Base-by-base conservation (phyloP, 2,329 filamentous ascomycete species). In the Exophiala alcalophila region DNA sequence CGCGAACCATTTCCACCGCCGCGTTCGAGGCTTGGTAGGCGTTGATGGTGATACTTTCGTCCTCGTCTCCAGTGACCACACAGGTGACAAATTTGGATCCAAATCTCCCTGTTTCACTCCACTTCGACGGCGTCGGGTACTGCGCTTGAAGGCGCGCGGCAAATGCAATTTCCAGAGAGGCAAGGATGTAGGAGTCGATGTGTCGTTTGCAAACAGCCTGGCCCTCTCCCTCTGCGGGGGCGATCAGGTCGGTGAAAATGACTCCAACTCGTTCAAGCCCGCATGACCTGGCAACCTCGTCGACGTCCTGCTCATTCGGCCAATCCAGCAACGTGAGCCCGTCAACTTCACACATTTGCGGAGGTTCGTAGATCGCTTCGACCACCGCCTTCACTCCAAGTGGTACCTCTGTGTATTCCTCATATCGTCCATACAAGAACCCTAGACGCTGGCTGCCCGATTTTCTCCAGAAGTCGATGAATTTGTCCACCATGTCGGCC, bases 21-120 rank as follows among this genome's bases (percentile, higher is more conserved):
- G 92, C 85, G 56, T 96, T 95, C 1, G 91, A 95, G 51, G 88
- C 90, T 65, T 98, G 92, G 59, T 97, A 98, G 0, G 90, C 82
- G 3, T 88, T 86, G 49, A 98, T 86, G 12, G 83, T 77, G 54
- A 98, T 97, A 51, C 89, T 82, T 41, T 90, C 88, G 34, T 86
- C 74, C 52, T 92, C 86, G 57, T 97, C 91, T 32, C 91, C 91
- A n/a, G 87, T 91, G 48, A 98, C 77, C 29, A 98, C 81, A 64
- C 92, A 98, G 0, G 92, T 97, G 33, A 98, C 90, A 63, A 97
- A 97, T 61, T 94, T 92, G 34, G 91, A 97, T 12, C 92, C 92
- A 60, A 96, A 98, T 41, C 78, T 78, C 31, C 91, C 92, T 2
- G 86, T 94, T 59, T 96, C 90, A 62, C 91, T 95, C 91, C 92